Base-by-base conservation (phyloP, 768 basidiomycete genomes). In the Mycena albidolilacea region DNA sequence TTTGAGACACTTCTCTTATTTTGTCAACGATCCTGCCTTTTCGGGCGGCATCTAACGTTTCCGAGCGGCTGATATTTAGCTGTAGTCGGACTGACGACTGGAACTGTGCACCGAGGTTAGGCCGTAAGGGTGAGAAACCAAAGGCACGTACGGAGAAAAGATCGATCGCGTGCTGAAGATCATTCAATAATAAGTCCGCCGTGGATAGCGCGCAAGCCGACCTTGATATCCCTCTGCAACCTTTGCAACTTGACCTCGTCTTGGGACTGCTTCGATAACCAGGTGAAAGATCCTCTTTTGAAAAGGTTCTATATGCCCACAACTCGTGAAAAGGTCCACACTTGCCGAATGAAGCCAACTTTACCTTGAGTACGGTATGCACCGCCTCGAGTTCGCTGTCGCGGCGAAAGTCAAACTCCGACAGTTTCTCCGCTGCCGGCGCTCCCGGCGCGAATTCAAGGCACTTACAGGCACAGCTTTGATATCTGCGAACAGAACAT, bases 391-490 rank as follows among this genome's bases (percentile, higher is more conserved):
- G 74, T 46, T 72, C 57, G 14, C 74, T 75, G 39, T 52, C 46
- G 48, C 68, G 67, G 67, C 19, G 15, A 54, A 64, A 63, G 57
- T 72, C 64, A 70, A 75, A 39, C n/a, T 71, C 70, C 67, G 67
- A 21, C 37, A 23, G 23, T n/a, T 58, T n/a, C 5, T 19, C 43
- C 30, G 30, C 6, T 12, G 46, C 54, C n/a, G 35, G 55, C 55
- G 59, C 58, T 48, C 21, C 5, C 21, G 52, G 59, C 12, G 48
- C 11, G 52, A 43, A 52, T 48, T 48, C 52, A n/a, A 38, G 11
- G 44, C 55, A 69, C 75, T 71, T 57, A 77, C 76, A 69, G 59
- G 71, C 76, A 77, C 71, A 77, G 68, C 65, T 64, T 68, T 35
- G 70, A 62, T n/a, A 77, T 77, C 44, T 64, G 9, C 3, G 30